Evolutionary conservation across 2,329 filamentous ascomycete genomes (phyloP), one percentile per base, ranked within the genome.

Genomic region (Diplocarpon rosae): DNA sequence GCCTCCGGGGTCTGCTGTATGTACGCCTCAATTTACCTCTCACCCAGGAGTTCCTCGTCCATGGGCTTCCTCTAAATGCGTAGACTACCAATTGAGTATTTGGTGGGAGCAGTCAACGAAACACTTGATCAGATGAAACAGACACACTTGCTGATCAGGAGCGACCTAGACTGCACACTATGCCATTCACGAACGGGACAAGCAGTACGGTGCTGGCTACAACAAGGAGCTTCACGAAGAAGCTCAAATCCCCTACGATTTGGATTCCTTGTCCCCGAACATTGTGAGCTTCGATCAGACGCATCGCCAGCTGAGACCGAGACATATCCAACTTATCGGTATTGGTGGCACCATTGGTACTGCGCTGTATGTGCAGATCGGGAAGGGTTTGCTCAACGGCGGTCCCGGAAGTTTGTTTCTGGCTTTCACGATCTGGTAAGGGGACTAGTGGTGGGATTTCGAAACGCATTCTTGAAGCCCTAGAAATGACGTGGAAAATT

Each of bases 331-430:
- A 46, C 46, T 61, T 8, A 63, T 61, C 56, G 76, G 72, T 28
- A 80, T 81, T 46, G 78, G 77, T 32, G 78, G 76, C 0, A 79
- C 76, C 6, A 80, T 81, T 49, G 77, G 78, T 14, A 81, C 75
- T 1, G 75, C 72, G 13, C 63, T 80, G 5, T 62, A 49, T 37
- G 47, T 60, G 29, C 69, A 73, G 57, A 80, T 81, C 48, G 78
- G 77, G 37, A 67, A 66, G 40, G 72, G 71, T 2, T 61, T 82
- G 16, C 61, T 78, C 48, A 67, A 75, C 38, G 78, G 76, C 28
- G 78, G 78, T 0, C 78, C 78, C 0, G 75, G 59, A 13, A 75
- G 70, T 48, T 58, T 80, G 20, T 74, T 80, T 73, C 12, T 58
- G 16, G 77, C 75, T 30, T 82, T 80, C 50, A 67, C 69, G 10